Base-by-base conservation (phyloP, 768 basidiomycete species). In the Dioszegia aurantiaca region DNA sequence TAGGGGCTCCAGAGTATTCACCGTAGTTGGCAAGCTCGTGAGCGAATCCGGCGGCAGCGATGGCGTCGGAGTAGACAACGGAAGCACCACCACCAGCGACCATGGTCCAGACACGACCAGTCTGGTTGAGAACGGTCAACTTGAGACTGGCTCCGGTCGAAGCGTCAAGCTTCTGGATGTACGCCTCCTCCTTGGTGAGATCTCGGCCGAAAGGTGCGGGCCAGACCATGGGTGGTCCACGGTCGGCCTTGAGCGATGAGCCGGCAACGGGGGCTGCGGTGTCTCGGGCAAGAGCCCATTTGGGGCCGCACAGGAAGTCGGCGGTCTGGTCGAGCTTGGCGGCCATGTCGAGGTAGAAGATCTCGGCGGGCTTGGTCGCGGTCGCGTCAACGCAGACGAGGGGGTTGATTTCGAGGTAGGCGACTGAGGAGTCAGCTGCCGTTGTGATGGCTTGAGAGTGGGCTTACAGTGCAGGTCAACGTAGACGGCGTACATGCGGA, bases 251-350 rank as follows among this genome's bases (percentile, higher is more conserved):
- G 66, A 86, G 83, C 61, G 83, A 77, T 2, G 80, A 77, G 19
- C 62, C 62, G 46, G 79, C 80, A 31, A 56, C 45, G 27, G 86
- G 83, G 56, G 88, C 78, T 4, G 57, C 47, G 28, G 47, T 58
- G 77, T 98, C 95, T 69, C 94, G 87, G 45, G 94, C 94, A 68
- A 98, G 86, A 33, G 94, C 90, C 95, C 94, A 99, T 80, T 95
- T 99, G 70, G 90, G 90, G 21, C 95, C 94, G 72, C 90, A 94
- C 73, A 98, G 89, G 74, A 86, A 92, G 79, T 99, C 94, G 42
- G 95, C 95, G 8, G 95, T 98, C 80, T 98, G 95, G 76, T 99
- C 95, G 64, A 99, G 87, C 82, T 98, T 99, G 70, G 94, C 95
- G 40, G 95, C 95, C 94, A 99, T 98, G 78, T 99, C 94, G 62